These are phyloP conservation scores for Madurella mycetomatis DNA, from an alignment of 2,329 filamentous ascomycete genomes.

Conservation along the genomic window DNA sequence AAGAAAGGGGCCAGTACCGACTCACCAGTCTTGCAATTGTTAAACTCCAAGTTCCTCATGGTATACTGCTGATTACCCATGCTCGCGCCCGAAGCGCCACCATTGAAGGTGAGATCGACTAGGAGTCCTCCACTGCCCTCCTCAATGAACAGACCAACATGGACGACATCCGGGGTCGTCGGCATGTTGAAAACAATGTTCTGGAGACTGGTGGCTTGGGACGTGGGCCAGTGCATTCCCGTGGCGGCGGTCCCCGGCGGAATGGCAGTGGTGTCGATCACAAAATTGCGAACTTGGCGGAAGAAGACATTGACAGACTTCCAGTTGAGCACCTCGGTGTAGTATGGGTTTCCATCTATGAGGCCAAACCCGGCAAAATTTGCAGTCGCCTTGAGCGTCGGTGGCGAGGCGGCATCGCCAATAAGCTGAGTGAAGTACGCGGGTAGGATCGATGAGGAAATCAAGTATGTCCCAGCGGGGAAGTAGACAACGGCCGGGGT, in stretches of 20 bases:
- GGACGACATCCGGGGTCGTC: constrained; percentile 43
- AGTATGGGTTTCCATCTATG: constrained; percentile 48
- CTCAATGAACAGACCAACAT: constrained; percentile 56
- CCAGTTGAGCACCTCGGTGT: constrained; percentile 42
- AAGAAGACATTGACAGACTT: constrained; percentile 57
- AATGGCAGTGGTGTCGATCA: constrained; percentile 54
- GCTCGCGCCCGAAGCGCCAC: constrained; percentile 56
- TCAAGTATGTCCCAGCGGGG: constrained; percentile 58
- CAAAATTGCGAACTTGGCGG: constrained; percentile 54
- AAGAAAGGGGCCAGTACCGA: neutral
- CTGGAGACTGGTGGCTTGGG: constrained; percentile 58
- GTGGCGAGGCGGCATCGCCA: constrained; percentile 59
- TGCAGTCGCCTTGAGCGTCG: constrained; percentile 51
- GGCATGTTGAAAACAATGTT: constrained; percentile 56
- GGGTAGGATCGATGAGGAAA: constrained; percentile 66
- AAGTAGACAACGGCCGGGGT: constrained; percentile 43
- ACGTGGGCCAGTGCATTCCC: constrained; percentile 66
- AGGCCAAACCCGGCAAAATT: constrained; percentile 47
- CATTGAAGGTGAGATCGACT: constrained; percentile 57
- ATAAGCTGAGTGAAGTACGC: constrained; percentile 78
- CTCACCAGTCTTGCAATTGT: constrained; percentile 54
- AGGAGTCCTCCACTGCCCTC: constrained; percentile 34
- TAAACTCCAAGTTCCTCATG: constrained; percentile 62
- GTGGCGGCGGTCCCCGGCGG: constrained; percentile 43
- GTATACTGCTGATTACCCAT: constrained; percentile 69